Percentiles rank a stretch among this genome's conserved stretches.
Conservation (phyloP, 108 stramenopile species). For the Cylindrotheca fusiformis region DNA sequence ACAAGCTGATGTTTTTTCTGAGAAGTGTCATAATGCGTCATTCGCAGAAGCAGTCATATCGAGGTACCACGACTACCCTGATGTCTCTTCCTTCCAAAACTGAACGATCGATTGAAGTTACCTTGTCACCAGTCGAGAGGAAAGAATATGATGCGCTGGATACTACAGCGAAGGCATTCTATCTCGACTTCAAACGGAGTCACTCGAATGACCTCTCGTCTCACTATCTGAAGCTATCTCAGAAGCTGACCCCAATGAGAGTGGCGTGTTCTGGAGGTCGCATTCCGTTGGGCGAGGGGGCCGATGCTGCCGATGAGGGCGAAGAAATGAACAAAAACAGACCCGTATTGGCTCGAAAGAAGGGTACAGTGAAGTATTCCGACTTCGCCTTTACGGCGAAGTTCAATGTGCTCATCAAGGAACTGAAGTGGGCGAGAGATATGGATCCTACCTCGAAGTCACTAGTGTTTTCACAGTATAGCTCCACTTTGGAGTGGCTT, state of each 20-base stretch:
- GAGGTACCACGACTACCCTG: conserved; percentile 25
- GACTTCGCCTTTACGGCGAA: conserved; percentile 30
- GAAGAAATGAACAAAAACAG: conserved; percentile 8
- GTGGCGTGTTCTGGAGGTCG: conserved; percentile 46
- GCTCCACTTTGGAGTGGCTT: conserved; percentile 33
- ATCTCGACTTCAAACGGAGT: conserved; percentile 16
- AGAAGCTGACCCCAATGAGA: conserved; percentile 29
- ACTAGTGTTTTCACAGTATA: conserved; percentile 56
- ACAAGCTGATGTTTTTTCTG: conserved; percentile 29
- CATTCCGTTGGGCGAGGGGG: conserved; percentile 10
- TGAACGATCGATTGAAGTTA: conserved; percentile 19
- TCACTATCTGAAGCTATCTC: conserved; percentile 15
- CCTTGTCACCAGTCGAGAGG: conserved; percentile 22
- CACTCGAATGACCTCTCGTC: conserved; percentile 9
- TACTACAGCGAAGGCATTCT: conserved; percentile 19
- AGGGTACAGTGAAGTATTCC: not conserved
- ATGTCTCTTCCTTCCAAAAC: conserved; percentile 35
- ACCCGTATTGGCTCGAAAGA: not conserved
- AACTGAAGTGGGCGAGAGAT: conserved; percentile 33
- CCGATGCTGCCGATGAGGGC: not conserved
- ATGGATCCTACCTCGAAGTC: conserved; percentile 35
- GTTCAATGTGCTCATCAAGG: conserved; percentile 23
- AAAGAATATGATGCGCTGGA: conserved; percentile 34
- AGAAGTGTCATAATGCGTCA: conserved; percentile 43
- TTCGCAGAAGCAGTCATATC: conserved; percentile 34